A percentile compares a stretch with the other conserved stretches of the same genome.
Conservation (phyloP, 2,329 filamentous ascomycete species). For the Simplicillium sp. region DNA sequence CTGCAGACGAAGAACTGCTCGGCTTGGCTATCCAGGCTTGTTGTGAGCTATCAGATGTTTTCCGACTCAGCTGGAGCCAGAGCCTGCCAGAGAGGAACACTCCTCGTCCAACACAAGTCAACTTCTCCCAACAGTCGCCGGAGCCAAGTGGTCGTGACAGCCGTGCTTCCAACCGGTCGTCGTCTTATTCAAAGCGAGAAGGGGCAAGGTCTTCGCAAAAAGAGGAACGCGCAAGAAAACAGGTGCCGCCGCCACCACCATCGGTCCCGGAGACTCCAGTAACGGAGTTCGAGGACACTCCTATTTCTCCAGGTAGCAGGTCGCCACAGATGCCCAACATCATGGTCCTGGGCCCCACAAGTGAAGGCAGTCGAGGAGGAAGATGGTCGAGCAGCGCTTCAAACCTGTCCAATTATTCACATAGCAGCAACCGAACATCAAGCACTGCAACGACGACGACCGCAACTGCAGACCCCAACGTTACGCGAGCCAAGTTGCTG, state of each 20-base stretch:
- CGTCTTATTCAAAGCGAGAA: conserved; percentile 40
- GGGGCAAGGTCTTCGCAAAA: conserved; percentile 35
- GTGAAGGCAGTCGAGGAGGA: conserved; percentile 48
- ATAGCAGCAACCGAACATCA: conserved; percentile 53
- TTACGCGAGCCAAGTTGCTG: conserved; percentile 68
- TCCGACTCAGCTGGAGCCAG: conserved; percentile 85
- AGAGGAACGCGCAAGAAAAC: conserved; percentile 39
- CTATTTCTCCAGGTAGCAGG: conserved; percentile 70
- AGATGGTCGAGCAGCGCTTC: conserved; percentile 78
- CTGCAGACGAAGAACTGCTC: conserved; percentile 72
- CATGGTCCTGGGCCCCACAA: conserved; percentile 67
- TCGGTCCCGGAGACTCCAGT: conserved; percentile 79
- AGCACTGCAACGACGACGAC: conserved; percentile 66
- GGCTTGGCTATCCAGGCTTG: conserved; percentile 85
- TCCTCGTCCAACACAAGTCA: conserved; percentile 69
- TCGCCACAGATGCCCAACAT: conserved; percentile 76
- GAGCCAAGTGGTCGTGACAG: conserved; percentile 39
- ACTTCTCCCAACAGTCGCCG: conserved; percentile 49
- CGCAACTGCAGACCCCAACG: conserved; percentile 62
- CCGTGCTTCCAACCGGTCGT: conserved; percentile 40
- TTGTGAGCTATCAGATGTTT: conserved; percentile 90
- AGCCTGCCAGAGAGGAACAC: conserved; percentile 79
- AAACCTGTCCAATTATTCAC: conserved; percentile 71
- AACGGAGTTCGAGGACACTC: conserved; percentile 89
- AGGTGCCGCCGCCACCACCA: conserved; percentile 13